Base-by-base conservation (phyloP, 192 early-diverging fungal species). In the Coemansia sp. region DNA sequence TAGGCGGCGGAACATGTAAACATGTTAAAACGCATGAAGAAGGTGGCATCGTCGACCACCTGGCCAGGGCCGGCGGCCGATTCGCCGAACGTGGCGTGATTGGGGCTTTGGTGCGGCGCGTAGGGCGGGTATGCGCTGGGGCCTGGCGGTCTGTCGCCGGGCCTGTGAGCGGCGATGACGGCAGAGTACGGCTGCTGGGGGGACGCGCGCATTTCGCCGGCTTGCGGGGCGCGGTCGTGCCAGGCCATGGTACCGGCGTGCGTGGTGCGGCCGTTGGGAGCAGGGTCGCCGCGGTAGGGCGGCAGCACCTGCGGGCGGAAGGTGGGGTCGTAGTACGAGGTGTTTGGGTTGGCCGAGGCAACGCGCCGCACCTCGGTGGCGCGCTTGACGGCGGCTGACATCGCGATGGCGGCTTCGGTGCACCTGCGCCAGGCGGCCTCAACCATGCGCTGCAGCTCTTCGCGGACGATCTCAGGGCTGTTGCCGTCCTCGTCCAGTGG, bases 391-490 rank as follows among this genome's bases (percentile, higher is more conserved):
- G 72, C 77, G 3, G 77, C 48, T 20, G 77, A 80, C 77, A 80
- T 80, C 30, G 77, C 72, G 8, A 67, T 56, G 0, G 79, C 74
- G 2, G 79, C 79, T 20, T 82, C 79, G 7, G 79, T 82, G 61
- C 79, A 82, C 8, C 79, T 69, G 18, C 71, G 67, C 79, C 79
- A 82, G 1, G 79, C 79, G 2, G 73, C 67, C 55, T 76, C 67
- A 0, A 82, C 74, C 71, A 82, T 82, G 48, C 69, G 72, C 69
- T 75, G 72, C 32, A 80, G 72, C 62, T 80, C 77, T 48, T 80
- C 77, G 55, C 77, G 72, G 30, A 75, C 52, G 57, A 75, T 42
- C 56, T 80, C 77, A 28, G 77, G 69, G 66, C 72, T 75, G 45
- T 75, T 71, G 12, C 77, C 77, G 56, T 62, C 52, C 54, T 80